Percentiles rank a stretch among this genome's conserved stretches.
Conservation (phyloP, 441 rosid species). For the Flueggea neowawraea region DNA sequence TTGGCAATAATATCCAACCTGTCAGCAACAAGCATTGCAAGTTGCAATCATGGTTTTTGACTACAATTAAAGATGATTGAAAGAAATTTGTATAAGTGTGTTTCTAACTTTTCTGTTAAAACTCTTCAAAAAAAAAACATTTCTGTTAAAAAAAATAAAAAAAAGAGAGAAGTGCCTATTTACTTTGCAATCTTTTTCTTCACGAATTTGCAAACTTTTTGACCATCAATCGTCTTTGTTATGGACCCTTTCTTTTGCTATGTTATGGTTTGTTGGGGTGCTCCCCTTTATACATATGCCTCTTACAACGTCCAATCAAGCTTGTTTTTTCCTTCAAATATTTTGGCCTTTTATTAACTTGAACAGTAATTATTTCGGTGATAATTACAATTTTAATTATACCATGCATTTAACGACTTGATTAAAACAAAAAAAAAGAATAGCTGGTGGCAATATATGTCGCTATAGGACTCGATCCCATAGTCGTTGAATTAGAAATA, state of each 20-base stretch:
- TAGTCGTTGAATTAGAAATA: no score
- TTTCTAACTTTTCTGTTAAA: neutral
- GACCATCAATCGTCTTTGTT: slow-evolving; percentile 37
- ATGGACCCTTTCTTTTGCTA: slow-evolving; percentile 19
- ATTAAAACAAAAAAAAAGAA: no score
- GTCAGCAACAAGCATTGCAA: slow-evolving; percentile 27
- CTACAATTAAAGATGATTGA: slow-evolving; percentile 24
- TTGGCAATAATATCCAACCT: slow-evolving; percentile 13
- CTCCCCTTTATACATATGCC: no score
- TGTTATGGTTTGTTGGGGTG: slow-evolving; percentile 24
- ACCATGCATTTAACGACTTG: no score
- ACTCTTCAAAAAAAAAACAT: no score
- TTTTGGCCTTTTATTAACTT: no score
- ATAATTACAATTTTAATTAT: no score
- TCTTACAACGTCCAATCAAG: slow-evolving; percentile 5
- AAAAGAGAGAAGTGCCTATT: no score
- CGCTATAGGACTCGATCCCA: no score
- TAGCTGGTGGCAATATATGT: no score
- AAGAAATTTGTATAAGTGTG: slow-evolving; percentile 13
- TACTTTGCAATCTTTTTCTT: slow-evolving; percentile 30
- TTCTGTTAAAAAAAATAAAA: no score
- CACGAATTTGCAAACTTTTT: slow-evolving; percentile 32
- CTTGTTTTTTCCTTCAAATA: slow-evolving; percentile 8
- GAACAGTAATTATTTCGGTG: no score
- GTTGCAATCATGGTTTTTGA: slow-evolving; percentile 44